phyloP scores from a whole-genome alignment of 2,329 filamentous ascomycete species.

The Talaromyces amestolkiae region DNA sequence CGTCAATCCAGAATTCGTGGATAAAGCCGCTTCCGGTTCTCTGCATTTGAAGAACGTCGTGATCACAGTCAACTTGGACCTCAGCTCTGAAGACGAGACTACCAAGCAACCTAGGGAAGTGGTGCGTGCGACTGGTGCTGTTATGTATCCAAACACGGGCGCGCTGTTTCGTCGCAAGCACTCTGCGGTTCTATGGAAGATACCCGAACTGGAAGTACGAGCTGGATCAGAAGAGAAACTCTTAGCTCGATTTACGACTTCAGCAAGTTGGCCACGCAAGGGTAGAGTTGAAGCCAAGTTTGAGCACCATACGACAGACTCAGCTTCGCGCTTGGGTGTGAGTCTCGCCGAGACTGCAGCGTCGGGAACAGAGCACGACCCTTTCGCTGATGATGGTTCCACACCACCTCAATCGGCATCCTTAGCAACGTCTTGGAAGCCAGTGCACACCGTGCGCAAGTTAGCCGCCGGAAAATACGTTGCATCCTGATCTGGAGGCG shows the following conservation, averaged over 20 bases:
- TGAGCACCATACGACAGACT: constrained; percentile 61
- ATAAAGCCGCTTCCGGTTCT: constrained; percentile 42
- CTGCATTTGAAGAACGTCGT: constrained; percentile 73
- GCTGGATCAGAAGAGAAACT: constrained; percentile 64
- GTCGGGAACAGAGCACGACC: constrained; percentile 34
- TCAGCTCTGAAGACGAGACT: constrained; percentile 36
- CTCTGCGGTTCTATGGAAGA: constrained; percentile 46
- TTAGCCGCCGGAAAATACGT: constrained; percentile 75
- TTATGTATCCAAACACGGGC: constrained; percentile 47
- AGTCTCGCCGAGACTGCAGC: constrained; percentile 31
- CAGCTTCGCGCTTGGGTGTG: constrained; percentile 66
- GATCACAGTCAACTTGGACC: constrained; percentile 55
- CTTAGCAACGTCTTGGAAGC: constrained; percentile 56
- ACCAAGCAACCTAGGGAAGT: constrained; percentile 49
- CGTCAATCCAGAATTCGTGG: constrained; percentile 68
- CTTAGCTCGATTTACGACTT: constrained; percentile 76
- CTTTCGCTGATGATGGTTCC: constrained; percentile 48
- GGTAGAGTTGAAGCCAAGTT: constrained; percentile 81
- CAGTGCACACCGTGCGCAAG: constrained; percentile 65
- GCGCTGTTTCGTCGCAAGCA: constrained; percentile 47
- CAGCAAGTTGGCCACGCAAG: constrained; percentile 66
- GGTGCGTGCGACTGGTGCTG: constrained; percentile 41
- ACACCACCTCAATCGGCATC: constrained; percentile 21
- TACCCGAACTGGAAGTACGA: constrained; percentile 54
- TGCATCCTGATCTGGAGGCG: constrained; percentile 38